phyloP scores from a whole-genome alignment of 495 filamentous ascomycete species.

The Tuber umbilicatum region DNA sequence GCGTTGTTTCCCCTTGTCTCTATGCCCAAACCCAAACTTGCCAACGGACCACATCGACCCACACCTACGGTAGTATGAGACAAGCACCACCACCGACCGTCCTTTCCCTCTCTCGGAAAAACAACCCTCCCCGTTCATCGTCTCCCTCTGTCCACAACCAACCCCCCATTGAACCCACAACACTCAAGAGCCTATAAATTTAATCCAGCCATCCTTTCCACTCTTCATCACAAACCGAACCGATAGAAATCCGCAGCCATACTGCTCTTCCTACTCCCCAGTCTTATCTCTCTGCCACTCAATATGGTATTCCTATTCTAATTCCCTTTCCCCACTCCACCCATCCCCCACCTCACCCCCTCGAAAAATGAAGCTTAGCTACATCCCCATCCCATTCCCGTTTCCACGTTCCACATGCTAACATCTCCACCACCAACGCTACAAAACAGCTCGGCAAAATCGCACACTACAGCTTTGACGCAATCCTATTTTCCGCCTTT shows the following conservation, averaged over 20 bases:
- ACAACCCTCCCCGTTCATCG: background rate
- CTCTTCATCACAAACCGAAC: background rate
- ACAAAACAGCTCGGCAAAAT: constrained; percentile 79
- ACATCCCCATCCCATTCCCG: background rate
- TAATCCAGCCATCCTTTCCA: background rate
- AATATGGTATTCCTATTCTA: constrained; percentile 25
- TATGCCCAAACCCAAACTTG: background rate
- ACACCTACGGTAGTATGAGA: background rate
- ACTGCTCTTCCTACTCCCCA: background rate
- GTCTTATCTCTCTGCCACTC: constrained; percentile 28
- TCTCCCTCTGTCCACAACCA: background rate
- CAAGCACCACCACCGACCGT: background rate
- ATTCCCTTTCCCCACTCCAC: constrained; percentile 10
- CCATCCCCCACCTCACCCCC: background rate
- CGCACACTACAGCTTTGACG: constrained; percentile 93
- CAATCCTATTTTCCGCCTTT: constrained; percentile 87
- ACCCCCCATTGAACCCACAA: background rate
- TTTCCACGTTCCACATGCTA: constrained; percentile 3
- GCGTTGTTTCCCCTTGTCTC: background rate
- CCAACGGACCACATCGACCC: background rate
- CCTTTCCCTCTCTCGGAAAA: background rate
- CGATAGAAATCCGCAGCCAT: background rate
- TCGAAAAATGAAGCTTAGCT: background rate
- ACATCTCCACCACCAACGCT: constrained; percentile 48
- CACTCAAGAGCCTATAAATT: background rate